Evolutionary conservation across 345 rosid genomes (phyloP), one percentile per base, ranked within the genome.

Genomic region (Brassica carinata): DNA sequence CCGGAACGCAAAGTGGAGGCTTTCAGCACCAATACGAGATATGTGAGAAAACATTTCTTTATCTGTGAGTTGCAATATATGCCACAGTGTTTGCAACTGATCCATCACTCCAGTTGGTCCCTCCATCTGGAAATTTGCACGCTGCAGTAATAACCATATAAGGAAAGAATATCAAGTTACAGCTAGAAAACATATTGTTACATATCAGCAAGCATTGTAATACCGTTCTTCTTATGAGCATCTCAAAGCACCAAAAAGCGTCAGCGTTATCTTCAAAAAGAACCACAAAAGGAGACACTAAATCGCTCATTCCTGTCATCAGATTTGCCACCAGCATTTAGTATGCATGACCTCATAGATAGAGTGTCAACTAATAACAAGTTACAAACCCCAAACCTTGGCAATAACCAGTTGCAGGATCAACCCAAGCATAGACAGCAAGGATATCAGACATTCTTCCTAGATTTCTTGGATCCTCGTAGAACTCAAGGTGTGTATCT

Each of bases 241-340:
- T 94, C 90, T 92, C 98, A 82, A 94, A 94, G 89, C 97, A 94
- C 98, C 98, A 94, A 87, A 94, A 94, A 59, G 98, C 98, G 80
- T 94, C 98, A 8, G 91, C 94, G 72, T 94, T 81, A 80, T 94
- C 98, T 87, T 92, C 98, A 81, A 90, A 94, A 23, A 94, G 90
- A 82, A 94, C 90, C 79, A 94, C 90, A 33, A 94, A 94, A 78
- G 96, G 98, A 79, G 98, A 94, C 81, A 94, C 83, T 84, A 94
- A 85, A 84, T 94, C 98, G 19, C 98, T 94, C 98, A 94, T 94
- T 69, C 97, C 98, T 94, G 81, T 61, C 74, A 85, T 69, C 79
- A 85, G 53, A 1, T 34, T n/a, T n/a, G n/a, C n/a, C n/a, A n/a
- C n/a, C n/a, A 77, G 43, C 7, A 8, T 70, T 69, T 78, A 85